Percentiles rank a stretch among this genome's conserved stretches.
Evolutionary conservation across 306 rosid species (phyloP).

Genomic region (Carpinus fangiana): DNA sequence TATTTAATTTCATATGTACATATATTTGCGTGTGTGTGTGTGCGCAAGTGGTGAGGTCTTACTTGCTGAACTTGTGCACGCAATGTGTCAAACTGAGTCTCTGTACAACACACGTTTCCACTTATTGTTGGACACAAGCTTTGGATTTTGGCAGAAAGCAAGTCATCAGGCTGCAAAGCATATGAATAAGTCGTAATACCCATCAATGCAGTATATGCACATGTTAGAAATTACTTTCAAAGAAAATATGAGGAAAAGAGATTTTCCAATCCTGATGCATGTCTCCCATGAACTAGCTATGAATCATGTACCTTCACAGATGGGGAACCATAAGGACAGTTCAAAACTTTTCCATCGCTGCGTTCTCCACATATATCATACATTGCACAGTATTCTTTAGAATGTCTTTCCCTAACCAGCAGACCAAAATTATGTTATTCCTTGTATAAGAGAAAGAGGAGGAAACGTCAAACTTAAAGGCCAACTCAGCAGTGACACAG

Average conservation of each 20-base stretch:
- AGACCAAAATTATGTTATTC: conserved; percentile 9
- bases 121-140: conserved; percentile 81
- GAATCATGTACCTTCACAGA: conserved; percentile 62
- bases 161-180: conserved; percentile 71
- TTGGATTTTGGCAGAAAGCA: conserved; percentile 87
- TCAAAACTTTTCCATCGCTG: conserved; percentile 81
- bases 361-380: conserved; percentile 88
- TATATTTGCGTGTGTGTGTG: not conserved
- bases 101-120: conserved; percentile 89
- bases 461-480: not conserved
- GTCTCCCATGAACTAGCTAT: not conserved
- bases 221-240: not conserved
- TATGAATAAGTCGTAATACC: not conserved
- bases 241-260: not conserved
- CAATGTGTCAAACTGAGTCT: conserved; percentile 75
- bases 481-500: not conserved
- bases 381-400: conserved; percentile 89
- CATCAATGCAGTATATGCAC: conserved; percentile 12
- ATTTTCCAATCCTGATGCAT: not conserved
- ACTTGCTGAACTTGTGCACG: conserved; percentile 91
- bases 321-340: conserved; percentile 83
- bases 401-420: conserved; percentile 56
- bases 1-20: not conserved
- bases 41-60: conserved; percentile 20
- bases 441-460: conserved; percentile 1